These are phyloP conservation scores for Closterium sp. DNA, from an alignment of 139 green algal genomes.

Conservation along the genomic window DNA sequence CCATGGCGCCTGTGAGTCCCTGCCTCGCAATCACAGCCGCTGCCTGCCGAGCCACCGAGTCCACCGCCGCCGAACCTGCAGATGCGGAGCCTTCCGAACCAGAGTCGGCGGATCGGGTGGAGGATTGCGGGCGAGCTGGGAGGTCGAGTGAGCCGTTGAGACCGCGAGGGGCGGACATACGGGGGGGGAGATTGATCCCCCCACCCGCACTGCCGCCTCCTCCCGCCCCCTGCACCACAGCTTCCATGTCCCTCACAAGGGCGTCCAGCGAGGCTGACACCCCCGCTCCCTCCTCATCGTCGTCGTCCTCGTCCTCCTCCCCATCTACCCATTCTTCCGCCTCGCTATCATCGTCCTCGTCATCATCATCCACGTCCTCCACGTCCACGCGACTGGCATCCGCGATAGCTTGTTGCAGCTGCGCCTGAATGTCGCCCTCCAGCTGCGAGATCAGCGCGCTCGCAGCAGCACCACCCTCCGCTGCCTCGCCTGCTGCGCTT, in stretches of 20 bases:
- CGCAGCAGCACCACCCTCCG: too few species aligned
- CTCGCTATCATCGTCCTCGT: slow-evolving; percentile 29
- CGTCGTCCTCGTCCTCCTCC: slow-evolving; percentile 34
- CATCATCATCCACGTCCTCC: slow-evolving; percentile 10
- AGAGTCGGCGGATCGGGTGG: not conserved
- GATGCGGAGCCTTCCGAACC: not conserved
- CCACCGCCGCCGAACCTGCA: too few species aligned
- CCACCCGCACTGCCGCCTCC: not conserved
- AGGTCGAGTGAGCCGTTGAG: not conserved
- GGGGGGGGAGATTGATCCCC: not conserved
- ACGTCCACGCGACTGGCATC: slow-evolving; percentile 2
- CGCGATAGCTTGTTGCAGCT: not conserved
- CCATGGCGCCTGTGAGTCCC: not conserved
- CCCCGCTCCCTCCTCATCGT: slow-evolving; percentile 28
- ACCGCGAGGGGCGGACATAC: not conserved
- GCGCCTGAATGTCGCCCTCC: not conserved
- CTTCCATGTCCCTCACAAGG: not conserved
- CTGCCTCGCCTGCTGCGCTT: not conserved
- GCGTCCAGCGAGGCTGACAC: slow-evolving; percentile 20
- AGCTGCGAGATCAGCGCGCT: too few species aligned
- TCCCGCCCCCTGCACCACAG: not conserved
- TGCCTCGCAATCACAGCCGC: not conserved
- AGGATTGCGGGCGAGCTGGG: not conserved
- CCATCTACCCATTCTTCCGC: slow-evolving; percentile 26
- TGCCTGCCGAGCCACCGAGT: slow-evolving; percentile 4